phyloP scores from a whole-genome alignment of 1,139 yeast genomes.

The Martiniozyma asiatica region DNA sequence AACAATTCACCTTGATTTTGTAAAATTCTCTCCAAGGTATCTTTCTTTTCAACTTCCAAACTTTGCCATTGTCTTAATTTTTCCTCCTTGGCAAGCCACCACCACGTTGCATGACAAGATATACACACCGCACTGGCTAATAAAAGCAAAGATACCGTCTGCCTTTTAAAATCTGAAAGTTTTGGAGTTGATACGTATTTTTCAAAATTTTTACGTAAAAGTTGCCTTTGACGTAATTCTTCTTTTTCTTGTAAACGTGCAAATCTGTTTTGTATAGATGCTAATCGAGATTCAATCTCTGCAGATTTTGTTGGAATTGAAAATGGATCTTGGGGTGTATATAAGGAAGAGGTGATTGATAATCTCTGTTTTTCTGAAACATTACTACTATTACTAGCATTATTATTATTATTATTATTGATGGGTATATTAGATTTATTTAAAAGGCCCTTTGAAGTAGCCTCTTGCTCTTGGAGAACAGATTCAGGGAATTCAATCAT shows the following conservation, averaged over 20 bases:
- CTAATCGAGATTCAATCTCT: constrained; percentile 1
- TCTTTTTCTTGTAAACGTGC: constrained; percentile 1
- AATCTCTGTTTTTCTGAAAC: too few species aligned
- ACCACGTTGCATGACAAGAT: constrained; percentile 4
- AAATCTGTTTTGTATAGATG: constrained; percentile 1
- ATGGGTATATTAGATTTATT: too few species aligned
- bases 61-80: too few species aligned
- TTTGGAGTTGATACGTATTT: constrained; percentile 3
- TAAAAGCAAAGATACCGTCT: constrained; percentile 1
- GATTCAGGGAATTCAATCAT: constrained; percentile 2
- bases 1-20: too few species aligned
- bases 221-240: background rate
- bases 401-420: too few species aligned
- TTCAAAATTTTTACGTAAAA: constrained; percentile 3
- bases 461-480: constrained; percentile 2
- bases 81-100: constrained; percentile 3
- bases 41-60: too few species aligned
- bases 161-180: constrained; percentile 2
- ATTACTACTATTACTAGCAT: too few species aligned
- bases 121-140: constrained; percentile 4
- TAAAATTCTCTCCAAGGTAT: too few species aligned
- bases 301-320: background rate
- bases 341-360: constrained; percentile 1
- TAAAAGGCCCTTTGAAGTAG: too few species aligned
- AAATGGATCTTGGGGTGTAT: background rate